Base-by-base conservation (phyloP, 805 yeast species). In the Barnettozyma californica region DNA sequence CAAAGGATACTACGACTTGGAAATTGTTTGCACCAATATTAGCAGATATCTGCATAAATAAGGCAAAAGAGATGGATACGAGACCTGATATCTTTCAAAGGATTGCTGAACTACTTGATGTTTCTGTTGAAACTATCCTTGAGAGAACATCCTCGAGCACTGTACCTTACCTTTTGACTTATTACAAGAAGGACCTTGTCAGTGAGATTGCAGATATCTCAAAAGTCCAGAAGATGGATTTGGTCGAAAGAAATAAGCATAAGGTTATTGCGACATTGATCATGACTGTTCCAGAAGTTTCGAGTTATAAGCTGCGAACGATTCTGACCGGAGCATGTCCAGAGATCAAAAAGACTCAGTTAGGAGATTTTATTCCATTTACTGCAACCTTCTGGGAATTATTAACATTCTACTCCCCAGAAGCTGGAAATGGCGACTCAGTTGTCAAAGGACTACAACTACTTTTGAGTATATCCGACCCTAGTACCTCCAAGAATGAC, bases 21-120 rank as follows among this genome's bases (percentile, higher is more conserved):
- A 87, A 85, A 61, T 66, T 92, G 13, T 68, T 89, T 19, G 80
- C 87, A 8, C 96, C 96, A 0, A 87, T 80, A 52, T 74, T 94
- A 57, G 90, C 92, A 2, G 76, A 83, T 33, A 71, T 90, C 8
- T 77, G 91, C 35, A 76, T 80, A 39, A 75, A 76, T 21, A 73
- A 88, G 16, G 81, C 88, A 4, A 78, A 78, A 52, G 72, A 73
- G 40, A 60, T 79, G 40, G 67, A 68, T 7, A 65, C 71, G 3
- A 77, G 77, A 47, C 79, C 82, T 0, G 67, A 72, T 5, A 68
- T 86, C 46, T 74, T 88, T 25, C 70, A 71, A 23, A 75, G 78
- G 49, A 70, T 92, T 16, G 78, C 90, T 7, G 81, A 79, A 25
- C 68, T 88, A 10, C 73, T 89, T 18, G 85, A 81, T 1, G 77